phyloP scores from a whole-genome alignment of 371 early-diverging fungal genomes.

The Fennellomyces sp. region DNA sequence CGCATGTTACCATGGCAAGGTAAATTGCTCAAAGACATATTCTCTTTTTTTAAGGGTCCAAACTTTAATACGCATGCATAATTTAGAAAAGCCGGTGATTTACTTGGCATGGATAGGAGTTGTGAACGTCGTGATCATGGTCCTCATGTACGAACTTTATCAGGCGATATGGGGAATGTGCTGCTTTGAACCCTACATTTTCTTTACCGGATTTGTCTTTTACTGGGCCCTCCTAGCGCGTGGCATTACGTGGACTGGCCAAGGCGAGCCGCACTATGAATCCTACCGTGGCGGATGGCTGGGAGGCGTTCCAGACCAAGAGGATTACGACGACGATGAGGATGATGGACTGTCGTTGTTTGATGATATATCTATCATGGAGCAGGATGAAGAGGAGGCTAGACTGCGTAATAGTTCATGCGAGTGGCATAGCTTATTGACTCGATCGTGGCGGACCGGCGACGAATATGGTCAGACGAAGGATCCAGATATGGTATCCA shows the following conservation, averaged over 20 bases:
- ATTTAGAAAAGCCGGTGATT: neutral
- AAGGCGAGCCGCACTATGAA: neutral
- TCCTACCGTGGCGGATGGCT: neutral
- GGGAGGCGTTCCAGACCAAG: neutral
- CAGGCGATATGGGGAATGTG: slow-evolving; percentile 15
- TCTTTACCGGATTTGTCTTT: slow-evolving; percentile 6
- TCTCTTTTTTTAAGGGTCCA: neutral
- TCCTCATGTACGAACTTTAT: slow-evolving; percentile 7
- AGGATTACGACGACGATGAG: neutral
- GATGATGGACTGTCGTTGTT: neutral
- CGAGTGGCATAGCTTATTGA: slow-evolving; percentile 21
- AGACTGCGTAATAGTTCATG: neutral
- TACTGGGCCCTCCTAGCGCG: slow-evolving; percentile 10
- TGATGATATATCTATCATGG: slow-evolving; percentile 3
- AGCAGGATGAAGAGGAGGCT: neutral
- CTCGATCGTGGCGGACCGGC: slow-evolving; percentile 32
- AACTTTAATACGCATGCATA: too few species aligned
- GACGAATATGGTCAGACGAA: neutral
- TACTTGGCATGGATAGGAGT: neutral
- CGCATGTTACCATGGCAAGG: neutral
- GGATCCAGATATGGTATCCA: slow-evolving; percentile 9
- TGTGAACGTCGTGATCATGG: neutral
- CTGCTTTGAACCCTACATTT: slow-evolving; percentile 11
- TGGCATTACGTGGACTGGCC: slow-evolving; percentile 7
- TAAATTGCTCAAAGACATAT: too few species aligned